Evolutionary conservation across 2,329 filamentous ascomycete species (phyloP).

Genomic region (Myriosclerotinia duriaeana): DNA sequence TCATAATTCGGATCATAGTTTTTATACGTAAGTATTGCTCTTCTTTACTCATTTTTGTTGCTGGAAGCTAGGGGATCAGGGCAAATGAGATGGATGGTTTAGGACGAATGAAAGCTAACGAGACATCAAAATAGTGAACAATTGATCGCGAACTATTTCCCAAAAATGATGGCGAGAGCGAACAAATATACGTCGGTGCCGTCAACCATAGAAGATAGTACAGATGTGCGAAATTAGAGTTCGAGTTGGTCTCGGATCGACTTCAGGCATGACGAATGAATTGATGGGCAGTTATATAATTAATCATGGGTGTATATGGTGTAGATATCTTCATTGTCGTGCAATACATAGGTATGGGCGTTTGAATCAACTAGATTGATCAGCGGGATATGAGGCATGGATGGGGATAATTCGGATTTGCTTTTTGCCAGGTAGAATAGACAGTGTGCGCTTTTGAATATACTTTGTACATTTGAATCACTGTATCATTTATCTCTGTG

Average conservation of each 20-base stretch:
- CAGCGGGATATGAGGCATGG: too few species aligned
- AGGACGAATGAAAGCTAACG: background rate
- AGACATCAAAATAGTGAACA: constrained; percentile 56
- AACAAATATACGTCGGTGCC: constrained; percentile 21
- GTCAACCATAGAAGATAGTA: background rate
- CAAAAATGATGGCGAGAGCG: constrained; percentile 56
- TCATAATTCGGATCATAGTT: constrained; percentile 78
- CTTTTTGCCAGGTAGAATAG: background rate
- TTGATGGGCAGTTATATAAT: background rate
- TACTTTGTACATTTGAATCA: background rate
- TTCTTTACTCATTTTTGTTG: background rate
- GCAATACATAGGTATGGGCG: constrained; percentile 1
- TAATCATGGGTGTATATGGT: background rate
- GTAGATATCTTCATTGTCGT: background rate
- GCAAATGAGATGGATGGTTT: background rate
- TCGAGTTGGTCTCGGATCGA: background rate
- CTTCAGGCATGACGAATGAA: background rate
- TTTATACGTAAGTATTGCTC: constrained; percentile 62
- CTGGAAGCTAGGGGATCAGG: too few species aligned
- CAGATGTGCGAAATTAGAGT: background rate
- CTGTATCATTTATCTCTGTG: background rate
- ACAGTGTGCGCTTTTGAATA: background rate
- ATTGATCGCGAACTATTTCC: constrained; percentile 75
- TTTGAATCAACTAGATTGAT: background rate
- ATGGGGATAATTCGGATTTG: background rate